phyloP scores from a whole-genome alignment of 208 protist species.

The Dictyostelium gargantuum region DNA sequence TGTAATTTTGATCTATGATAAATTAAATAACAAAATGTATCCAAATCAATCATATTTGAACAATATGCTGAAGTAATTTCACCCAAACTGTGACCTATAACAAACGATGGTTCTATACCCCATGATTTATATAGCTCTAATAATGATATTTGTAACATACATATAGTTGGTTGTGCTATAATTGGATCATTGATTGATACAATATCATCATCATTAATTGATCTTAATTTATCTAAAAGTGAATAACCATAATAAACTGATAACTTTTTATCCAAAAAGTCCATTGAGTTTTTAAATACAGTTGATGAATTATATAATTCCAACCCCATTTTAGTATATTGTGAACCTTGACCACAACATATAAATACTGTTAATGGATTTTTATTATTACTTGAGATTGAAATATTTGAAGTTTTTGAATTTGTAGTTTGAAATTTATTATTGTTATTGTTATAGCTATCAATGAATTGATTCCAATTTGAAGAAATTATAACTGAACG shows the following conservation, averaged over 20 bases:
- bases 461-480: not conserved
- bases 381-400: not conserved
- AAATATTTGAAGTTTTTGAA: not conserved
- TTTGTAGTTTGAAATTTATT: not conserved
- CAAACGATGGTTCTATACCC: not conserved
- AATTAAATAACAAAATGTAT: not conserved
- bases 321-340: not conserved
- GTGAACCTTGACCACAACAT: conserved; percentile 75
- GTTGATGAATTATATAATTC: conserved; percentile 37
- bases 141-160: conserved; percentile 16
- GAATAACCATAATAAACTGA: conserved; percentile 36
- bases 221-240: conserved; percentile 36
- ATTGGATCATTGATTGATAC: conserved; percentile 5
- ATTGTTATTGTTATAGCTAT: not conserved
- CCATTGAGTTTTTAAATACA: conserved; percentile 54
- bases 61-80: not conserved
- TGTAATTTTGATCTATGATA: not conserved
- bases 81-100: not conserved
- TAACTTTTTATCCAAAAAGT: conserved; percentile 10
- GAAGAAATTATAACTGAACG: not conserved
- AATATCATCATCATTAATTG: not conserved
- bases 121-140: not conserved
- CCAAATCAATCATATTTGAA: not conserved
- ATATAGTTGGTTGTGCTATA: conserved; percentile 53
- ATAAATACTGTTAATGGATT: conserved; percentile 62